Percentiles rank a stretch among this genome's conserved stretches.
Conservation (phyloP, 495 filamentous ascomycete genomes). For the Podospora appendiculata region DNA sequence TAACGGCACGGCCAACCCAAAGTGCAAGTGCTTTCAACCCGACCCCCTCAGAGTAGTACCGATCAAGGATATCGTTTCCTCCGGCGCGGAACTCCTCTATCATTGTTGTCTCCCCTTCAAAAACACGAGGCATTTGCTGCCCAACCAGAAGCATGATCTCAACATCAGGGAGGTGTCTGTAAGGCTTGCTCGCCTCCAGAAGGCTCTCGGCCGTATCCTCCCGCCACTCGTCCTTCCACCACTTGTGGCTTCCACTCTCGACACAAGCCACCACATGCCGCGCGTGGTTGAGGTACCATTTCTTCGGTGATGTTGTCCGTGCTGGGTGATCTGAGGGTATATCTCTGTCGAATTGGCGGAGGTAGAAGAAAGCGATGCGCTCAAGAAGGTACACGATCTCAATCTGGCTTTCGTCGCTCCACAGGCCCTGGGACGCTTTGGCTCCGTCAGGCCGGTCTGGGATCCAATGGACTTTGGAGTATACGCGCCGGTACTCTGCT, state of each 20-base stretch:
- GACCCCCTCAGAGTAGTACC: slow-evolving; percentile 22
- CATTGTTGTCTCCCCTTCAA: slow-evolving; percentile 27
- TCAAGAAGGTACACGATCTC: background rate
- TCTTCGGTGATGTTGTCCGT: background rate
- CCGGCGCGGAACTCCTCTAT: slow-evolving; percentile 21
- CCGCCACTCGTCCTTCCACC: slow-evolving; percentile 21
- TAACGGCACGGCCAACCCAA: slow-evolving; percentile 3
- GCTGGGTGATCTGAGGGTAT: slow-evolving; percentile 4
- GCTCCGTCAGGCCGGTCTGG: background rate
- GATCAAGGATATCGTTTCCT: slow-evolving; percentile 22
- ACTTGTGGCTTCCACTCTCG: too few species aligned
- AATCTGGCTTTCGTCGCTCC: background rate
- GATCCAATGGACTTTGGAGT: slow-evolving; percentile 1
- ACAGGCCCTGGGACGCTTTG: background rate
- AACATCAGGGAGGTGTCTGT: slow-evolving; percentile 8
- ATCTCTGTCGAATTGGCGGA: slow-evolving; percentile 8
- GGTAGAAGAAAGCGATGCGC: slow-evolving; percentile 8
- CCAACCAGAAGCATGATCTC: slow-evolving; percentile 20
- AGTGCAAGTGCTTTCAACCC: slow-evolving; percentile 1
- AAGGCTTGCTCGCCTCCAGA: background rate
- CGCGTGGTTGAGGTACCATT: background rate
- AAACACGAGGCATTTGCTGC: slow-evolving; percentile 18
- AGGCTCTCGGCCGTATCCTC: slow-evolving; percentile 26
- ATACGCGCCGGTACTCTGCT: slow-evolving; percentile 3
- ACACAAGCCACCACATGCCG: background rate